Percentiles rank a stretch among this genome's conserved stretches.
Evolutionary conservation across 192 early-diverging fungal species (phyloP).

Genomic region (Chytriomyces confervae): DNA sequence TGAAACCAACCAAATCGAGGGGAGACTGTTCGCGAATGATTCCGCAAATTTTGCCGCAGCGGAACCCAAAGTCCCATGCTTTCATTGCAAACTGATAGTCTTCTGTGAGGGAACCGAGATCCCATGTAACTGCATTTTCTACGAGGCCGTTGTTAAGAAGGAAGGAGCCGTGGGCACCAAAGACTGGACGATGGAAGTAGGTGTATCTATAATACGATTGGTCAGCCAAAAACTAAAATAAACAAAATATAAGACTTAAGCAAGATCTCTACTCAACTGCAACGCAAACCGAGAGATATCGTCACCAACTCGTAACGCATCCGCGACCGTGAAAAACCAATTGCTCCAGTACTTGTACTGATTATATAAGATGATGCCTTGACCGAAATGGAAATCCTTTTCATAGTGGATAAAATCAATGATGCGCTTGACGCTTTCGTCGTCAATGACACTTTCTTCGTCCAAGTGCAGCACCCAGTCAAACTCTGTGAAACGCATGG

Average conservation of each 20-base stretch:
- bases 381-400: constrained; percentile 51
- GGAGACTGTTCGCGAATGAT: constrained; percentile 61
- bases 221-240: neutral
- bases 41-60: constrained; percentile 49
- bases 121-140: constrained; percentile 62
- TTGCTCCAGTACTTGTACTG: constrained; percentile 61
- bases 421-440: constrained; percentile 40
- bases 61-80: constrained; percentile 55
- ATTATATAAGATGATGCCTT: constrained; percentile 62
- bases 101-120: constrained; percentile 58
- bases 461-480: constrained; percentile 64
- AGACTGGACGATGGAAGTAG: constrained; percentile 56
- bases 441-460: constrained; percentile 60
- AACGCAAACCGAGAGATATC: constrained; percentile 58
- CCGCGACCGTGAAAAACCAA: constrained; percentile 60
- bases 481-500: constrained; percentile 54
- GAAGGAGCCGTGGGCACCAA: constrained; percentile 60
- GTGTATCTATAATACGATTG: constrained; percentile 35
- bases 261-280: constrained; percentile 34
- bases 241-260: neutral
- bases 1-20: constrained; percentile 49
- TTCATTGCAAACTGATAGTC: constrained; percentile 57
- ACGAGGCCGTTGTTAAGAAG: constrained; percentile 58
- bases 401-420: constrained; percentile 55
- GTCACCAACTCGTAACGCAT: constrained; percentile 59